These are phyloP conservation scores for Wickerhamomyces chaumierensis DNA, from an alignment of 805 yeast species.

Conservation along the genomic window DNA sequence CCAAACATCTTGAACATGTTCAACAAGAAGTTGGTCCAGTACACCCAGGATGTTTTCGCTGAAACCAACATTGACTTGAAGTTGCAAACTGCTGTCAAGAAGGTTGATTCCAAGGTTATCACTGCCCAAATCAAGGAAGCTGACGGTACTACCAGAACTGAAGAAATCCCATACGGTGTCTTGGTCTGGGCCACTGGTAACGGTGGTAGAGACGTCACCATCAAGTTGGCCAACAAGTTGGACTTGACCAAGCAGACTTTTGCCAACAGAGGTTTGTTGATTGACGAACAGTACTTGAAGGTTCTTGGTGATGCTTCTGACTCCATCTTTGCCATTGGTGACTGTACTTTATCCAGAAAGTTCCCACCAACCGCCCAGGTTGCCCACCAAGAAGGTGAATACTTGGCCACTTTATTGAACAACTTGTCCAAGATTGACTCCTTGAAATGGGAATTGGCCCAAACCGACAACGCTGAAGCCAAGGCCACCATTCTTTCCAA, in stretches of 20 bases:
- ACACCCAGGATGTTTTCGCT: slow-evolving; percentile 70
- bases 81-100: slow-evolving; percentile 82
- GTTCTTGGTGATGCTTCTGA: slow-evolving; percentile 58
- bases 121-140: slow-evolving; percentile 57
- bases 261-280: slow-evolving; percentile 83
- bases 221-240: slow-evolving; percentile 53
- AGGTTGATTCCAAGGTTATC: slow-evolving; percentile 63
- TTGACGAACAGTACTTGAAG: slow-evolving; percentile 64
- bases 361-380: slow-evolving; percentile 97
- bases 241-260: slow-evolving; percentile 53
- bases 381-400: slow-evolving; percentile 88
- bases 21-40: slow-evolving; percentile 56
- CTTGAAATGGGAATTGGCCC: slow-evolving; percentile 30
- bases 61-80: slow-evolving; percentile 59
- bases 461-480: slow-evolving; percentile 27
- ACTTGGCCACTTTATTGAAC: slow-evolving; percentile 62
- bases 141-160: slow-evolving; percentile 48
- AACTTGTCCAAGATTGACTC: slow-evolving; percentile 53
- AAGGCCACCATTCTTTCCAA: slow-evolving; percentile 20
- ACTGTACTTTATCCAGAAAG: slow-evolving; percentile 80
- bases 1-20: slow-evolving; percentile 79
- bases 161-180: slow-evolving; percentile 78
- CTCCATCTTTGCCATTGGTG: slow-evolving; percentile 80
- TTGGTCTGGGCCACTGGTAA: slow-evolving; percentile 98
- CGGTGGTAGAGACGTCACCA: slow-evolving; percentile 70